Evolutionary conservation across 164 flowering plant species (phyloP).

Genomic region (Tetrastigma voinierianum): DNA sequence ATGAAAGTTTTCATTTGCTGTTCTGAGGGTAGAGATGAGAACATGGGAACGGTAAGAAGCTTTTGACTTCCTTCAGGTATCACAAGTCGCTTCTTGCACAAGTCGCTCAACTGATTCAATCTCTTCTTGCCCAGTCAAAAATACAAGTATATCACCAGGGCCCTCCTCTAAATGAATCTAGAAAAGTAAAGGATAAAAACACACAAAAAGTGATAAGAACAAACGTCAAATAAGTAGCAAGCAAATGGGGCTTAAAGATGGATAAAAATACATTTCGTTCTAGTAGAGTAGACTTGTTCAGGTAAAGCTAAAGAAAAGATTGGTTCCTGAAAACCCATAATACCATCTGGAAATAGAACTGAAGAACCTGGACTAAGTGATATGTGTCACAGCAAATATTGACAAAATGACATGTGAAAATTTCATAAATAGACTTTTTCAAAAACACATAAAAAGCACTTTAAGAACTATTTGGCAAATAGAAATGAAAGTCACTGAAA

Average conservation of each 20-base stretch:
- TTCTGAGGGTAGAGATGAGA: conserved; percentile 92
- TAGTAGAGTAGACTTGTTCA: background rate
- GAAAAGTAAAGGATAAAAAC: conserved; percentile 2
- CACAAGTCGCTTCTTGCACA: conserved; percentile 53
- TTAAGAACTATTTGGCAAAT: background rate
- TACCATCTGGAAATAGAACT: background rate
- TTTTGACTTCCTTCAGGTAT: conserved; percentile 56
- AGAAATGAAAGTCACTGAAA: background rate
- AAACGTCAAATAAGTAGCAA: background rate
- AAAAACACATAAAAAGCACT: background rate
- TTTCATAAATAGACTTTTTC: background rate
- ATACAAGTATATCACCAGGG: conserved; percentile 90
- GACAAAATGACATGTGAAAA: background rate
- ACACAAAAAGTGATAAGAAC: background rate
- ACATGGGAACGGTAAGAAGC: conserved; percentile 62
- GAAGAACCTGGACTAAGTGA: background rate
- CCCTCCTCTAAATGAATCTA: conserved; percentile 88
- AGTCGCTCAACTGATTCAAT: conserved; percentile 87
- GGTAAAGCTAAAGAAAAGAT: background rate
- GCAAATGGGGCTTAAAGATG: background rate
- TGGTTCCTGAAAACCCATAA: background rate
- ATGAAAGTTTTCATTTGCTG: conserved; percentile 79
- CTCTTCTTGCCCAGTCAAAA: conserved; percentile 98
- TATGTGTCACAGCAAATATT: background rate
- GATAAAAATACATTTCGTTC: background rate